These are phyloP conservation scores for Rosa persica DNA, from an alignment of 306 rosid genomes.

Conservation along the genomic window DNA sequence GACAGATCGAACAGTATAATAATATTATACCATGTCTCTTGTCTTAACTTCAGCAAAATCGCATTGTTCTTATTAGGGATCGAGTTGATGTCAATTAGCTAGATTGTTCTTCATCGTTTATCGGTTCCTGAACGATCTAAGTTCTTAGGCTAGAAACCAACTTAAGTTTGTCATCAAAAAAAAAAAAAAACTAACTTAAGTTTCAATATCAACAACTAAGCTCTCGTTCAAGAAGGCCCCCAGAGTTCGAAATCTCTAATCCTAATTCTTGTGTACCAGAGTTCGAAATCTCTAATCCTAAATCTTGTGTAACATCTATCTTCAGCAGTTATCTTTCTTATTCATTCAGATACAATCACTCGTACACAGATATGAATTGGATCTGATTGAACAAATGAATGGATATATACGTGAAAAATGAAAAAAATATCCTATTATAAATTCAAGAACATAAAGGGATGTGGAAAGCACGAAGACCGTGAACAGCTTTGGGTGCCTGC, in stretches of 20 bases:
- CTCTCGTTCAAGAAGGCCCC: neutral
- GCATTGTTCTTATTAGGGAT: neutral
- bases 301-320: neutral
- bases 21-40: neutral
- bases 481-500: slow-evolving; percentile 6
- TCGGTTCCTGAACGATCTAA: neutral
- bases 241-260: too few relatives aligned
- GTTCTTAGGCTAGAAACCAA: neutral
- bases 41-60: neutral
- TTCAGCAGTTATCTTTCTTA: neutral
- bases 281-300: neutral
- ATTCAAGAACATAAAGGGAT: neutral
- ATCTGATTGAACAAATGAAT: neutral
- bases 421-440: neutral
- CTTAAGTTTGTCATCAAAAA: too few relatives aligned
- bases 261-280: neutral
- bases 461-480: neutral
- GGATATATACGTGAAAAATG: neutral
- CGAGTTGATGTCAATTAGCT: neutral
- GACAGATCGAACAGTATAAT: neutral
- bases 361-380: neutral
- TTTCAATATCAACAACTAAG: neutral
- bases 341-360: neutral
- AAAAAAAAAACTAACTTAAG: too few relatives aligned
- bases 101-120: neutral